Conservation (phyloP, 164 flowering plant species). For the Saururus chinensis region DNA sequence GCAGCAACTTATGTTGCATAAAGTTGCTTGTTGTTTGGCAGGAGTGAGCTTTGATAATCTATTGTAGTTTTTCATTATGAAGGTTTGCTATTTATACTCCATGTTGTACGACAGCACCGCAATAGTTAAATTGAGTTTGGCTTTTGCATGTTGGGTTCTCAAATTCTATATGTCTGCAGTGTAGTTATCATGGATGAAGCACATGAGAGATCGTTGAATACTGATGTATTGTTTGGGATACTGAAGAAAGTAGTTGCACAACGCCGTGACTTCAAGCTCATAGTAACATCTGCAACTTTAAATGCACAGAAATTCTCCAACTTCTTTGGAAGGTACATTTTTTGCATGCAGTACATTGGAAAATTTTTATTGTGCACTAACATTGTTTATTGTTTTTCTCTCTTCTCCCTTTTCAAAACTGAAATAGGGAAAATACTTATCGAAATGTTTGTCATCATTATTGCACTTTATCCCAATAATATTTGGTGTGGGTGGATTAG, state of each 20-base stretch:
- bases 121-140: not conserved
- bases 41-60: no score
- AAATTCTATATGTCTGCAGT: conserved; percentile 28
- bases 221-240: conserved; percentile 95
- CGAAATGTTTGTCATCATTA: no score
- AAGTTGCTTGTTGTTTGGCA: no score
- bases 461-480: no score
- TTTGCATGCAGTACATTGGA: not conserved
- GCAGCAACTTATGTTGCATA: no score
- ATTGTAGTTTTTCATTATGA: no score
- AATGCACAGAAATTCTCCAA: conserved; percentile 91
- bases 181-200: conserved; percentile 98
- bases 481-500: no score
- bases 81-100: no score
- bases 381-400: conserved; percentile 62
- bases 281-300: conserved; percentile 96
- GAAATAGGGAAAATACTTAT: no score
- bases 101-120: no score
- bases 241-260: conserved; percentile 88
- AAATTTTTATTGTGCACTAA: conserved; percentile 45
- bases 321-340: conserved; percentile 80
- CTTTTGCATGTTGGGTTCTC: not conserved
- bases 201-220: conserved; percentile 89
- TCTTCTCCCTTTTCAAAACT: no score
- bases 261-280: conserved; percentile 96